Evolutionary conservation across 2,329 filamentous ascomycete genomes (phyloP), one percentile per base, ranked within the genome.

Genomic region (Alternaria solani): DNA sequence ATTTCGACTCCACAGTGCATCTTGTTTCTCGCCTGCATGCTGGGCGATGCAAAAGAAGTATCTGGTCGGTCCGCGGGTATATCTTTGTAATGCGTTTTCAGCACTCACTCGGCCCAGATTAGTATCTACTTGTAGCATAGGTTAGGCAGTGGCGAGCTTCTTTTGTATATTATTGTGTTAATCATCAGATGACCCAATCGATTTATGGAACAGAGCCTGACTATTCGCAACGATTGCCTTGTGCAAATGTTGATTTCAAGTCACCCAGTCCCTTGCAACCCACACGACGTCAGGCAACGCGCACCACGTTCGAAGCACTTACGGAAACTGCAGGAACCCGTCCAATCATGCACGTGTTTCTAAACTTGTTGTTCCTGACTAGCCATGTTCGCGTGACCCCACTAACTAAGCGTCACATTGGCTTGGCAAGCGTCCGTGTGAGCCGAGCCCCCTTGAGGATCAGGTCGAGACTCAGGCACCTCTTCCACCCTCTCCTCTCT

Each of bases 11-110:
- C 39, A 55, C 39, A 48, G 20, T 44, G 48, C 36, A 26, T 41
- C 36, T 56, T 59, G 36, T 18, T 38, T 44, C 41, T 36, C 49
- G 25, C 14, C 42, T 34, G 59, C 61, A 61, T 57, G 63, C 44
- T 58, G 57, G 44, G 54, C 34, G 34, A 48, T 43, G 20, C 44
- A 49, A 55, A 56, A 58, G 42, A 62, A 56, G 25, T 20, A 46
- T 51, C 61, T 52, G 36, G 23, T 48, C 32, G 54, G 57, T 56
- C 32, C 59, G 62, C 62, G 55, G 54, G 47, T 69, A 69, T 65
- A 62, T 56, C 38, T 47, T 68, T 71, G 62, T 68, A 71, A 71
- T 69, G 62, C 59, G 52, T 58, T 62, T 59, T 46, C 49, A 56
- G 58, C 57, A 48, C 28, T 54, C 51, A 46, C 61, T 65, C 62